These are phyloP conservation scores for Diaporthe caulivora DNA, from an alignment of 2,329 filamentous ascomycete species.

Conservation along the genomic window DNA sequence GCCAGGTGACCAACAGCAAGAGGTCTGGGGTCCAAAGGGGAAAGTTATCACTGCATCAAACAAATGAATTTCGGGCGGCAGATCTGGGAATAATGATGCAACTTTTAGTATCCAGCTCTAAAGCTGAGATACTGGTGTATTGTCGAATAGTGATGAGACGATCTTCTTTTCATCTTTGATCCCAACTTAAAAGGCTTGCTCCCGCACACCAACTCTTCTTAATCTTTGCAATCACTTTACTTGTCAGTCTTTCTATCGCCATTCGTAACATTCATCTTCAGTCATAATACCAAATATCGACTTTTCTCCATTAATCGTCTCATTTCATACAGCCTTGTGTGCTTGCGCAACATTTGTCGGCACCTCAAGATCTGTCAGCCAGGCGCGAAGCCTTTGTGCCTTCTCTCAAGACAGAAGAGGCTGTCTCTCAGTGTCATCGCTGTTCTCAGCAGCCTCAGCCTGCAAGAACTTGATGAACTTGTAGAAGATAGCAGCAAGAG, in stretches of 20 bases:
- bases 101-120: no score
- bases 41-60: no score
- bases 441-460: constrained; percentile 29
- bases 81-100: no score
- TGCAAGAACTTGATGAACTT: constrained; percentile 61
- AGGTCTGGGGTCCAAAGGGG: no score
- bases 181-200: no score
- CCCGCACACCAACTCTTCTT: not conserved
- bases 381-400: not conserved
- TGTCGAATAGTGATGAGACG: no score
- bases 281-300: not conserved
- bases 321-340: not conserved
- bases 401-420: constrained; percentile 29
- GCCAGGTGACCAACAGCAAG: no score
- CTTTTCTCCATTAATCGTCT: not conserved
- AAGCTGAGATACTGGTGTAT: no score
- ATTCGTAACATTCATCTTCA: not conserved
- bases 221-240: not conserved
- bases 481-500: constrained; percentile 52
- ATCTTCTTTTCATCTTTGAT: no score
- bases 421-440: constrained; percentile 32
- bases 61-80: no score
- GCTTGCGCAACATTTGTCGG: not conserved
- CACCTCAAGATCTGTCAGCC: not conserved
- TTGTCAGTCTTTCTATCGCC: not conserved